These are phyloP conservation scores for Azolla pinnata DNA, from an alignment of 75 land plant genomes.

Conservation along the genomic window DNA sequence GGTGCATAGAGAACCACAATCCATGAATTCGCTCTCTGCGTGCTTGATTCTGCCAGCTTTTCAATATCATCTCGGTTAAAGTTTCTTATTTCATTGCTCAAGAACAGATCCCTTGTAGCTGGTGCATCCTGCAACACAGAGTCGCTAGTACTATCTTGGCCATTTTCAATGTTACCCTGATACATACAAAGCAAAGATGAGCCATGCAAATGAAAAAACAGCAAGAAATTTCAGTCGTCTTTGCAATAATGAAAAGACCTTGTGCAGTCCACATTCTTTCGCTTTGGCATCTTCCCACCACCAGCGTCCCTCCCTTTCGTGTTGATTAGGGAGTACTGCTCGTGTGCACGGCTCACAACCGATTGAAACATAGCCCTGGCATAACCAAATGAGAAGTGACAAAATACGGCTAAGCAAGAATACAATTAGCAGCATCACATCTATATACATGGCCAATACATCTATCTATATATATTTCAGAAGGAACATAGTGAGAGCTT, in stretches of 20 bases:
- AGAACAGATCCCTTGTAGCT: slow-evolving; percentile 38
- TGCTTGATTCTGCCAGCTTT: slow-evolving; percentile 35
- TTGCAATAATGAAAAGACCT: slow-evolving; percentile 22
- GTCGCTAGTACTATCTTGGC: background rate
- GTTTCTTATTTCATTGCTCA: slow-evolving; percentile 29
- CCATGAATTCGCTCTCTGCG: slow-evolving; percentile 51
- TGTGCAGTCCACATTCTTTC: slow-evolving; percentile 91
- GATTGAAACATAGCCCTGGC: slow-evolving; percentile 73
- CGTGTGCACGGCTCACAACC: slow-evolving; percentile 98
- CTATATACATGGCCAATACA: no score
- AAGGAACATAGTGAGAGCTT: no score
- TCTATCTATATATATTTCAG: no score
- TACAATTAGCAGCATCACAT: background rate
- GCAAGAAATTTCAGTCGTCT: background rate
- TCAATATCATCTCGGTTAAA: slow-evolving; percentile 62
- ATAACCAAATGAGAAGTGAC: background rate
- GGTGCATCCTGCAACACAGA: slow-evolving; percentile 18
- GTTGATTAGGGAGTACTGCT: slow-evolving; percentile 80
- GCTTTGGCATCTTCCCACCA: slow-evolving; percentile 99
- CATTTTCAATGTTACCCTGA: slow-evolving; percentile 28
- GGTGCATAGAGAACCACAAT: slow-evolving; percentile 87
- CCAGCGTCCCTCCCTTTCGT: slow-evolving; percentile 94
- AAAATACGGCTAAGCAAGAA: background rate
- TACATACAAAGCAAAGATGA: background rate
- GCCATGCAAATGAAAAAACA: background rate